Evolutionary conservation across 208 protist species (phyloP).

Genomic region (Wallacemonas rigidus): DNA sequence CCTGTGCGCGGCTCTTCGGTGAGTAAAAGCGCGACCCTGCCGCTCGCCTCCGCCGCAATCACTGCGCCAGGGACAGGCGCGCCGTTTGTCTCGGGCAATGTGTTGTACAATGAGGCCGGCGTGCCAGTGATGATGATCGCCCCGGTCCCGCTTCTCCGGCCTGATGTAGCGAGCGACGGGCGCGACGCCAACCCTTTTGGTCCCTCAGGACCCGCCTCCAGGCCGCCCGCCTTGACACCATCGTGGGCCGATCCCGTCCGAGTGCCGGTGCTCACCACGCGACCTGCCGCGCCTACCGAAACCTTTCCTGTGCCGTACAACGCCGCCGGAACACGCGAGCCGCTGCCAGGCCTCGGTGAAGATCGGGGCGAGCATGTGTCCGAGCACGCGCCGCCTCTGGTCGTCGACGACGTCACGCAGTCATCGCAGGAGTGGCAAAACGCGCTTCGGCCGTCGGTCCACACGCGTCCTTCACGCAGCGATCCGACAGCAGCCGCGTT

Average conservation of each 20-base stretch:
- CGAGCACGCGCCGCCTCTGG: constrained; percentile 27
- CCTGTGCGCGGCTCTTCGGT: too few species aligned
- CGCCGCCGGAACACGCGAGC: constrained; percentile 8
- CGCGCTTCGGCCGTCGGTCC: constrained; percentile 26
- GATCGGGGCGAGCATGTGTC: not conserved
- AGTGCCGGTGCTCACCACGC: not conserved
- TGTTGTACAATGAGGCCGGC: constrained; percentile 12
- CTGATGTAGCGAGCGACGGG: not conserved
- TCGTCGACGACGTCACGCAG: constrained; percentile 29
- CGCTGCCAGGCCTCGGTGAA: not conserved
- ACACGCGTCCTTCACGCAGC: not conserved
- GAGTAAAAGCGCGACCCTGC: too few species aligned
- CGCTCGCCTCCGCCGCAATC: not conserved
- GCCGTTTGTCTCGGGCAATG: not conserved
- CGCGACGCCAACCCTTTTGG: not conserved
- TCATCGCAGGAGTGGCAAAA: constrained; percentile 51
- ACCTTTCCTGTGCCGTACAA: not conserved
- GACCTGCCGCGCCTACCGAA: not conserved
- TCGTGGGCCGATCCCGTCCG: not conserved
- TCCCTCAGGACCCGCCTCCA: not conserved
- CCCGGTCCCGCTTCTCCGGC: not conserved
- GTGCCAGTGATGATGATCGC: constrained; percentile 15
- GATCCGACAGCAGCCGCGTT: too few species aligned
- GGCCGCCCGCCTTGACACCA: not conserved
- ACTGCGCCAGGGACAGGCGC: not conserved